Evolutionary conservation across 139 green algal genomes (phyloP), one percentile per base, ranked within the genome.

Genomic region (Tetraselmis chui): DNA sequence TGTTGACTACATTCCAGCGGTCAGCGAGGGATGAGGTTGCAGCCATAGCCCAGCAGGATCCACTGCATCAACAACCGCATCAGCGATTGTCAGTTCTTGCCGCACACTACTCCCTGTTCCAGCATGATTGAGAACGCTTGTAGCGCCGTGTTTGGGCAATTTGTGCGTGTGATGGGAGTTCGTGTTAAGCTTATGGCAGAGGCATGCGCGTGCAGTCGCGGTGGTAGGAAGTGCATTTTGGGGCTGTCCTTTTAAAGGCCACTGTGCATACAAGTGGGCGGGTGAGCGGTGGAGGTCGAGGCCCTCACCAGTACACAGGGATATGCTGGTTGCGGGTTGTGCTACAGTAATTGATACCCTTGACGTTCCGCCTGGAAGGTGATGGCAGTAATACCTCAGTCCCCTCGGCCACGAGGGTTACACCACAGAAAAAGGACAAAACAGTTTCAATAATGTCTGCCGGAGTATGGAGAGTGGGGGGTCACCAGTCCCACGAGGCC

Each of bases 1-100:
- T 85, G 25, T 85, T 85, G n/a, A 87, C 75, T 81, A 98, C 97
- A 86, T 98, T 97, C 78, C 90, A 85, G n/a, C 95, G 89, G 85
- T 98, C 95, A 0, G 92, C 90, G 58, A 97, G 84, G 0, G 92
- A 83, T 0, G 85, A 92, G 59, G 93, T 93, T 5, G 93, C 86
- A 1, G 81, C 93, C 84, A 95, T 92, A 0, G 94, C 93, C 93
- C 93, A 98, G 90, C 93, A 97, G 32, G 83, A 91, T 30, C 93
- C 90, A 59, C 86, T 87, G 80, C 77, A 86, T 32, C 23, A 24
- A 77, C 1, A 31, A n/a, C 79, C 77, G n/a, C n/a, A n/a, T n/a
- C n/a, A n/a, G n/a, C n/a, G n/a, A n/a, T n/a, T n/a, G n/a, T n/a
- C n/a, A n/a, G n/a, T n/a, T n/a, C n/a, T n/a, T n/a, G n/a, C n/a